Evolutionary conservation across 805 yeast species (phyloP), one percentile per base, ranked within the genome.

Genomic region (Myxozyma lipomycoides): DNA sequence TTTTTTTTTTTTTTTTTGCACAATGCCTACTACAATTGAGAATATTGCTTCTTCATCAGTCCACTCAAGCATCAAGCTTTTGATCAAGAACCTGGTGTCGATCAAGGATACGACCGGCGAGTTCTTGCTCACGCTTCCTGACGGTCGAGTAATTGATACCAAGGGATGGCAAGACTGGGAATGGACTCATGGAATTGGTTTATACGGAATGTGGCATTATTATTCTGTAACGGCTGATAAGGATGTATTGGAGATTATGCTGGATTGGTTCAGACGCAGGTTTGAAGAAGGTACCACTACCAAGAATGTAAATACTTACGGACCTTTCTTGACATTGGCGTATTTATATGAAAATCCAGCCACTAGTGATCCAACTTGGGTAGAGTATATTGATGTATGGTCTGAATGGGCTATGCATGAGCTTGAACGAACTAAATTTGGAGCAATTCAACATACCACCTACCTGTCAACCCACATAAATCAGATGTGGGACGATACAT

Each of bases 111-210:
- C 61, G 10, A 60, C 67, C 2, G 71, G 71, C 2, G 54, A 61
- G 43, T 66, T 66, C 43, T 51, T 68, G 7, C 58, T 68, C 59
- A 53, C 60, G 24, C 58, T 67, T 9, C 47, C 46, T 22, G 70
- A 67, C 25, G 72, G 72, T 3, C 52, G 70, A 45, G 58, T 66
- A 39, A 67, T 67, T 28, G 72, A 69, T 48, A 68, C 71, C 48
- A 69, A 67, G 48, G 70, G 70, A n/a, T 69, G 72, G 72, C 62
- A 68, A n/a, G 71, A 68, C 17, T 69, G 72, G 72, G 72, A 69
- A 49, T 69, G 72, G 72, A 69, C 71, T 17, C 72, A 69, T 38
- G 72, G 72, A 3, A 67, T 69, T 35, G 72, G 72, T 2, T 61
- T 69, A 21, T 67, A 68, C 49, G 72, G 72, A 12, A 63, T 68